These are phyloP conservation scores for Suillus bovinus DNA, from an alignment of 768 basidiomycete genomes.

Conservation along the genomic window DNA sequence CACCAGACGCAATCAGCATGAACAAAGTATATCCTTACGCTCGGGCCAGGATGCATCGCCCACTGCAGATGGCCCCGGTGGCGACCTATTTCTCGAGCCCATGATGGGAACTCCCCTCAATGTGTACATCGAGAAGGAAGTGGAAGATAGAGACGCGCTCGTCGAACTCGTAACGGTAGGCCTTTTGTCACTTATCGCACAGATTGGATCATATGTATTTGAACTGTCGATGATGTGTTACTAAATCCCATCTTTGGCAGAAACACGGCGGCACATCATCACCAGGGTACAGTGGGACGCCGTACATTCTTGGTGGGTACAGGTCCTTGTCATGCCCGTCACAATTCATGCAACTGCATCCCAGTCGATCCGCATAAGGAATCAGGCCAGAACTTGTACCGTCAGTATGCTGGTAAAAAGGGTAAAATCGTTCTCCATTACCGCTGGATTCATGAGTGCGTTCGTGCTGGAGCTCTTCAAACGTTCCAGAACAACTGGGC, in stretches of 20 bases:
- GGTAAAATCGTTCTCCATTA: conserved; percentile 74
- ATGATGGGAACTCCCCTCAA: conserved; percentile 76
- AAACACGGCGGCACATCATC: conserved; percentile 76
- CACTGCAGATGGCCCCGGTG: conserved; percentile 25
- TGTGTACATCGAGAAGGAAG: conserved; percentile 81
- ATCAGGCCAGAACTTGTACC: conserved; percentile 79
- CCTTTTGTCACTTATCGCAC: conserved; percentile 19
- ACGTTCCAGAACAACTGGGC: conserved; percentile 79
- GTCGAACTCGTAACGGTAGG: conserved; percentile 67
- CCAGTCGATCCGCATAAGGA: conserved; percentile 77
- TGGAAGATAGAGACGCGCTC: conserved; percentile 65
- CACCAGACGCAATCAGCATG: conserved; percentile 50
- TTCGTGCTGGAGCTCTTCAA: conserved; percentile 66
- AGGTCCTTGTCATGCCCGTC: conserved; percentile 7
- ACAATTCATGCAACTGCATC: background rate
- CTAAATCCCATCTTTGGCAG: conserved; percentile 37
- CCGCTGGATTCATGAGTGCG: conserved; percentile 78
- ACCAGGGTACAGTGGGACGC: conserved; percentile 74
- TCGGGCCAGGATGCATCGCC: conserved; percentile 36
- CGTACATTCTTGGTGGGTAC: conserved; percentile 74
- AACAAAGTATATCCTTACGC: conserved; percentile 30
- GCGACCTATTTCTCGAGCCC: conserved; percentile 73
- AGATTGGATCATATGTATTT: background rate
- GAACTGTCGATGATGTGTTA: background rate
- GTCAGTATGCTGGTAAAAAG: conserved; percentile 79